phyloP scores from a whole-genome alignment of 2,329 filamentous ascomycete species.

The Aspergillus novofumigatus region DNA sequence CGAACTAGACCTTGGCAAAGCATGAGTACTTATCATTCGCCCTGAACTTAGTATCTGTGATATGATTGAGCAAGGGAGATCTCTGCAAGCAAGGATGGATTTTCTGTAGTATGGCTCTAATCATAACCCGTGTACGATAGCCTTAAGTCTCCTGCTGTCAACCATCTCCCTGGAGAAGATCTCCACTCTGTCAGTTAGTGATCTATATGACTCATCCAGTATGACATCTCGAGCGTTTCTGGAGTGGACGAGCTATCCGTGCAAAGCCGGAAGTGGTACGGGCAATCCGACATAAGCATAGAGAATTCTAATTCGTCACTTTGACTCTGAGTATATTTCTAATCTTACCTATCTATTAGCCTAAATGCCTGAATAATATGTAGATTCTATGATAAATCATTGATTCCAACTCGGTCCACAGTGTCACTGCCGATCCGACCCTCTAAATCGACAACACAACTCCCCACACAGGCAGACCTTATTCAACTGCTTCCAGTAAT shows the following conservation, averaged over 20 bases:
- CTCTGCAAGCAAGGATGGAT: not conserved
- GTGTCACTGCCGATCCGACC: not conserved
- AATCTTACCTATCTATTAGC: not conserved
- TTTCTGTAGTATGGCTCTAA: not conserved
- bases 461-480: constrained; percentile 55
- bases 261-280: not conserved
- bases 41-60: not conserved
- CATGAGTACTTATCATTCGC: not conserved
- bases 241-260: not conserved
- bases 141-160: no score
- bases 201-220: not conserved
- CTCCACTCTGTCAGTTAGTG: not conserved
- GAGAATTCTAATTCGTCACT: not conserved
- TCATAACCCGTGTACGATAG: not conserved
- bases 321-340: not conserved
- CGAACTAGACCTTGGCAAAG: not conserved
- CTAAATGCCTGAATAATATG: not conserved
- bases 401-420: not conserved
- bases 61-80: not conserved
- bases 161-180: no score
- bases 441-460: constrained; percentile 41
- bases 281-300: not conserved
- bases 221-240: not conserved
- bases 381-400: not conserved
- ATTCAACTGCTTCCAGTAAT: constrained; percentile 54